These are phyloP conservation scores for Kuraishia hungarica DNA, from an alignment of 805 yeast genomes.

Conservation along the genomic window DNA sequence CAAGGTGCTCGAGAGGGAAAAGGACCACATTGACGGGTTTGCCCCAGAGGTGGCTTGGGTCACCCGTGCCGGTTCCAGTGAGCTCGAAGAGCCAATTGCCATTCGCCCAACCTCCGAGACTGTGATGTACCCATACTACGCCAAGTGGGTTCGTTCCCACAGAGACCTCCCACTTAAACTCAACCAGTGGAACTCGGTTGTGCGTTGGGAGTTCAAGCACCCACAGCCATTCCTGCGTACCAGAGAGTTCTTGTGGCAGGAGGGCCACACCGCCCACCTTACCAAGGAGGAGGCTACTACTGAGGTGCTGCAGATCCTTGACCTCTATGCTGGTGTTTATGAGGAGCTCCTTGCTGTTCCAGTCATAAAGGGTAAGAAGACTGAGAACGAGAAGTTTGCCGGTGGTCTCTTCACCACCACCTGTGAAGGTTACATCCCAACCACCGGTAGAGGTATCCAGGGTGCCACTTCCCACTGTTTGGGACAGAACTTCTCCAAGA, in stretches of 20 bases:
- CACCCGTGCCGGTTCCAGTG: conserved; percentile 89
- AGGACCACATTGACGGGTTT: conserved; percentile 97
- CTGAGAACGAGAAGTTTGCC: conserved; percentile 97
- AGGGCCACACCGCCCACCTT: conserved; percentile 97
- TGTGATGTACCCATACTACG: conserved; percentile 98
- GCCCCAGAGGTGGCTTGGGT: conserved; percentile 99
- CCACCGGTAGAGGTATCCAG: conserved; percentile 99
- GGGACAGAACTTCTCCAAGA: conserved; percentile 97
- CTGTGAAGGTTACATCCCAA: conserved; percentile 92
- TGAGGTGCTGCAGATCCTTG: conserved; percentile 83
- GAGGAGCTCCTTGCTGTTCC: conserved; percentile 95
- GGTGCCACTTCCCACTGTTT: conserved; percentile 98
- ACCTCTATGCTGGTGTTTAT: conserved; percentile 77
- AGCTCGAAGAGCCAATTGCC: conserved; percentile 96
- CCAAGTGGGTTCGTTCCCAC: conserved; percentile 98
- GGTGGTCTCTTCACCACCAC: conserved; percentile 97
- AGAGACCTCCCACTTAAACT: conserved; percentile 94
- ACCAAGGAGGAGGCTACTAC: conserved; percentile 70
- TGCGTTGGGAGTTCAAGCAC: conserved; percentile 99
- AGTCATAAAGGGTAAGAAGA: conserved; percentile 88
- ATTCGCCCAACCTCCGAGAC: conserved; percentile 99
- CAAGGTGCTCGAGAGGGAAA: conserved; percentile 90
- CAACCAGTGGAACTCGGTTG: conserved; percentile 99
- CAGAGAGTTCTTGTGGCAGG: conserved; percentile 99
- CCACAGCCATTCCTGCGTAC: conserved; percentile 99